Conservation (phyloP, 2,329 filamentous ascomycete species). For the Paracamarosporium sp. region DNA sequence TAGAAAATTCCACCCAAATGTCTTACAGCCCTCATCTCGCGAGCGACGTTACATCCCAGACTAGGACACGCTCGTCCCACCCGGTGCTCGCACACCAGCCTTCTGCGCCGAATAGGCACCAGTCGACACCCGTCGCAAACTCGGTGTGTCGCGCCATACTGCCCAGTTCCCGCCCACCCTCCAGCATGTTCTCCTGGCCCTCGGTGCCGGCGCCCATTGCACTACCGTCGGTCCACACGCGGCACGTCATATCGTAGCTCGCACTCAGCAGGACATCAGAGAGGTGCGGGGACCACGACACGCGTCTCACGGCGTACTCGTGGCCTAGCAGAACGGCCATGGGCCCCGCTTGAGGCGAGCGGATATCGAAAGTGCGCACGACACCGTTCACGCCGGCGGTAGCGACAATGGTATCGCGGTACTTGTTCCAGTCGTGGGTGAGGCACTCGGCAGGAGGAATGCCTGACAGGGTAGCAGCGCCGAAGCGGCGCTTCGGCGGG, state of each 20-base stretch:
- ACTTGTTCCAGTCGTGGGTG: conserved; percentile 99
- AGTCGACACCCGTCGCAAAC: conserved; percentile 95
- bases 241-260: conserved; percentile 97
- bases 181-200: conserved; percentile 42
- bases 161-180: conserved; percentile 74
- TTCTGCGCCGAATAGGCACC: conserved; percentile 94
- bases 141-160: conserved; percentile 94
- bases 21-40: conserved; percentile 53
- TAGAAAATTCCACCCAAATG: background rate
- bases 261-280: conserved; percentile 85
- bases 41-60: conserved; percentile 84
- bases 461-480: conserved; percentile 46
- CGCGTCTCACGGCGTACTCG: conserved; percentile 83
- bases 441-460: conserved; percentile 80
- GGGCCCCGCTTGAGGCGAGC: conserved; percentile 76
- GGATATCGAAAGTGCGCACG: conserved; percentile 89
- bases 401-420: conserved; percentile 82
- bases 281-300: conserved; percentile 95
- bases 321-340: conserved; percentile 80
- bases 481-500: conserved; percentile 60
- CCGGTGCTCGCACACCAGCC: conserved; percentile 95
- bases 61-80: conserved; percentile 89
- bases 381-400: conserved; percentile 87
- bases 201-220: conserved; percentile 50
- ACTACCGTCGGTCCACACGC: conserved; percentile 88